Evolutionary conservation across 1,139 yeast genomes (phyloP).

Genomic region (Pneumocystis sp.): DNA sequence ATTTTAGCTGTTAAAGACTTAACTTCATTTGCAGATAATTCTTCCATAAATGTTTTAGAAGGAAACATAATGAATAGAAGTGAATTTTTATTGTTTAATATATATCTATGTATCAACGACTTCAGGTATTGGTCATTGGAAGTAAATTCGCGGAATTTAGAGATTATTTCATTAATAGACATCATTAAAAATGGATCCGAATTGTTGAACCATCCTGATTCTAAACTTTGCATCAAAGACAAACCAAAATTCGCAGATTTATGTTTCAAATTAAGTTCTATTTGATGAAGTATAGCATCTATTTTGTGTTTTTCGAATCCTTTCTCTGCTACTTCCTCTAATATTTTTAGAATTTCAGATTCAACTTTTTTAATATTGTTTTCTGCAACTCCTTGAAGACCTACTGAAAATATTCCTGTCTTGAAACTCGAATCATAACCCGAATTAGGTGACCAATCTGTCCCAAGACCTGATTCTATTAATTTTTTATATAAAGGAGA

Average conservation of each 20-base stretch:
- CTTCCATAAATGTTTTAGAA: slow-evolving; percentile 35
- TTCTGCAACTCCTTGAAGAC: slow-evolving; percentile 58
- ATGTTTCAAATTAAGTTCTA: slow-evolving; percentile 69
- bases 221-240: slow-evolving; percentile 53
- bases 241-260: slow-evolving; percentile 87
- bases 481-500: slow-evolving; percentile 75
- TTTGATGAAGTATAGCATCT: slow-evolving; percentile 74
- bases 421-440: slow-evolving; percentile 80
- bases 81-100: slow-evolving; percentile 37
- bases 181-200: slow-evolving; percentile 54
- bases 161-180: slow-evolving; percentile 47
- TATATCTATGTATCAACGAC: slow-evolving; percentile 38
- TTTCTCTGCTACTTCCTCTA: slow-evolving; percentile 23
- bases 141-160: slow-evolving; percentile 48
- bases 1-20: slow-evolving; percentile 35
- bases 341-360: slow-evolving; percentile 29
- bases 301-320: slow-evolving; percentile 49
- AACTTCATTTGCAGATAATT: slow-evolving; percentile 41
- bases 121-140: slow-evolving; percentile 41
- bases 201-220: slow-evolving; percentile 74
- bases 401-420: slow-evolving; percentile 64
- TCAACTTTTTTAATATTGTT: slow-evolving; percentile 23
- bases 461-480: slow-evolving; percentile 71
- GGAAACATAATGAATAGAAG: slow-evolving; percentile 73
- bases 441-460: slow-evolving; percentile 75